Conservation (phyloP, 169 alveolate species). For the Plasmodium gallinaceum region DNA sequence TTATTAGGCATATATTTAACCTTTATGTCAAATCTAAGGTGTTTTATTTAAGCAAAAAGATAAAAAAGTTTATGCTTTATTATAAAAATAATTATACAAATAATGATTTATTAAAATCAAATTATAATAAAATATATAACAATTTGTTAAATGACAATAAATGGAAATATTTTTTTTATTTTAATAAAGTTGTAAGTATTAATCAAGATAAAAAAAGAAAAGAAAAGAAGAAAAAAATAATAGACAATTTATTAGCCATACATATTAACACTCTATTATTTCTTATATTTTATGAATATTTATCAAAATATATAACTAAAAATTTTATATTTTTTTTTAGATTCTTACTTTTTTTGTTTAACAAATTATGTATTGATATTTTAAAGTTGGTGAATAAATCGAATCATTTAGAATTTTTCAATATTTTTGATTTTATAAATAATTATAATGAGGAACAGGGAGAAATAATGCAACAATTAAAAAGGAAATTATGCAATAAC, state of each 20-base stretch:
- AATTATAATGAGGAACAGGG: not conserved
- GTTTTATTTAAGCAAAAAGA: conserved; percentile 61
- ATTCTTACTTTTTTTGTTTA: conserved; percentile 36
- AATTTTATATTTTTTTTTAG: conserved; percentile 45
- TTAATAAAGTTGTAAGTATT: not conserved
- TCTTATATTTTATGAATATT: conserved; percentile 49
- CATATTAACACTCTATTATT: conserved; percentile 69
- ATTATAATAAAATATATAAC: conserved; percentile 32
- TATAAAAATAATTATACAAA: conserved; percentile 27
- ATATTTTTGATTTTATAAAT: conserved; percentile 27
- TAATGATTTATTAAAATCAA: conserved; percentile 35
- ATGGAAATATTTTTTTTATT: conserved; percentile 54
- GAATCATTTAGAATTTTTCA: conserved; percentile 52
- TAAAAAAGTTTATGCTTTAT: conserved; percentile 43
- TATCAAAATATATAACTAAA: conserved; percentile 58
- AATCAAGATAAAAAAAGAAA: no score
- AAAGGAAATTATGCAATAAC: conserved; percentile 2
- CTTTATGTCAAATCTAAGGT: conserved; percentile 51
- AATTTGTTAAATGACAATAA: conserved; percentile 11
- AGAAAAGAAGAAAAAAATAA: conserved; percentile 9
- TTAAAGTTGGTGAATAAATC: conserved; percentile 29
- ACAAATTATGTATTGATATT: conserved; percentile 61
- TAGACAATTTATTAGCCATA: conserved; percentile 35
- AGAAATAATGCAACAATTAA: conserved; percentile 16
- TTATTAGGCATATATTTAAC: conserved; percentile 57